phyloP scores from a whole-genome alignment of 129 eudicot genomes.

The Deinandra increscens region DNA sequence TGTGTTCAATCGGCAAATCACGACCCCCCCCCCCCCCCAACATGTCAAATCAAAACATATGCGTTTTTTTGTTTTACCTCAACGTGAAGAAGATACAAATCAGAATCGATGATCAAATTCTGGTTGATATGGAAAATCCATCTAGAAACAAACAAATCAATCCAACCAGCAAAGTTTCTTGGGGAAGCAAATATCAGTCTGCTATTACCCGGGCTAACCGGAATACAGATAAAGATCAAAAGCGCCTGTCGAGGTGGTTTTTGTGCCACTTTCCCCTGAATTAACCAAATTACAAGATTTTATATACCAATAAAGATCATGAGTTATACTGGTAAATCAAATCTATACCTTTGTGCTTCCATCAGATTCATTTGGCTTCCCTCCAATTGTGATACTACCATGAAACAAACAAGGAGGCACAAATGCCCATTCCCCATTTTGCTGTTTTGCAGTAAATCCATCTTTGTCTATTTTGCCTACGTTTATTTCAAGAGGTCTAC shows the following conservation, averaged over 20 bases:
- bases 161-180: constrained; percentile 67
- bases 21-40: not conserved
- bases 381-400: constrained; percentile 42
- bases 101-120: constrained; percentile 80
- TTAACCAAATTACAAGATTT: constrained; percentile 1
- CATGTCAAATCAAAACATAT: not conserved
- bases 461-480: constrained; percentile 43
- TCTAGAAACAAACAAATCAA: constrained; percentile 61
- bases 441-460: constrained; percentile 59
- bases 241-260: constrained; percentile 31
- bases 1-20: not conserved
- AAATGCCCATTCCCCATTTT: constrained; percentile 37
- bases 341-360: constrained; percentile 37
- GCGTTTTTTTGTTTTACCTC: constrained; percentile 47
- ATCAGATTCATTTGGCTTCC: constrained; percentile 19
- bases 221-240: constrained; percentile 63
- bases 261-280: constrained; percentile 31
- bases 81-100: constrained; percentile 77
- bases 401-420: constrained; percentile 69
- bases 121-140: constrained; percentile 79
- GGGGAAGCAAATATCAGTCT: constrained; percentile 71
- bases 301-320: constrained; percentile 3
- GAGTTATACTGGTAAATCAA: not conserved
- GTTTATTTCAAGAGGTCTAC: constrained; percentile 64
- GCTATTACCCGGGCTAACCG: constrained; percentile 89